phyloP scores from a whole-genome alignment of 2,329 filamentous ascomycete genomes.

The Colletotrichum lindemuthianum region DNA sequence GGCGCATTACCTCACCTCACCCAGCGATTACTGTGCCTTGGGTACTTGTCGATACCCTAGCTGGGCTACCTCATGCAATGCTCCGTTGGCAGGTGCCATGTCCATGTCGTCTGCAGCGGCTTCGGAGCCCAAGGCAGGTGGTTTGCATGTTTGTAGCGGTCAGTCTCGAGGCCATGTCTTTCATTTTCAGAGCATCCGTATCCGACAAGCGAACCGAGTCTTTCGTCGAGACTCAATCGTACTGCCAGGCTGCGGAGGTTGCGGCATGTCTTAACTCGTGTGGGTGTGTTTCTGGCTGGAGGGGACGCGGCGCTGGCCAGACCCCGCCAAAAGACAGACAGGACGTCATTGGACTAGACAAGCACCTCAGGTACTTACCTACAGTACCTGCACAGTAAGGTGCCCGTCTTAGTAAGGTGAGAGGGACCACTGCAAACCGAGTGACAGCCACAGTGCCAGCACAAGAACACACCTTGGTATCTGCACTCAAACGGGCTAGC shows the following conservation, averaged over 20 bases:
- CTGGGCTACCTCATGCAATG: neutral
- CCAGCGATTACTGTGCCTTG: neutral
- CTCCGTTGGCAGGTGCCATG: neutral
- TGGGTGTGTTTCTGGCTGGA: no score
- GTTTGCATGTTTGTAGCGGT: slow-evolving; percentile 9
- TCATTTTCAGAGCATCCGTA: neutral
- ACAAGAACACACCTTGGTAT: no score
- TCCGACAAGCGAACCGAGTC: neutral
- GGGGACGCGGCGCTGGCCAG: neutral
- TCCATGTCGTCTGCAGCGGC: neutral
- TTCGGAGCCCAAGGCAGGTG: neutral
- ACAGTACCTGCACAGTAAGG: no score
- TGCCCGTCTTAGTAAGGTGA: no score
- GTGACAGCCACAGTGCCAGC: no score
- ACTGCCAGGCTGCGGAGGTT: no score
- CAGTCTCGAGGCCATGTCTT: neutral
- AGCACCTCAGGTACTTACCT: neutral
- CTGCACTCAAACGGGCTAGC: neutral
- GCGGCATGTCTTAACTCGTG: no score
- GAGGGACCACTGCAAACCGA: no score
- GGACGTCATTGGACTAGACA: slow-evolving; percentile 24
- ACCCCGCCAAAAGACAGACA: slow-evolving; percentile 5
- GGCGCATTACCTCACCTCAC: neutral
- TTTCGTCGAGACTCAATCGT: no score
- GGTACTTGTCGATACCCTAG: no score